Conservation (phyloP, 1,284 basidiomycete genomes). For the Ustilago cynodontis region DNA sequence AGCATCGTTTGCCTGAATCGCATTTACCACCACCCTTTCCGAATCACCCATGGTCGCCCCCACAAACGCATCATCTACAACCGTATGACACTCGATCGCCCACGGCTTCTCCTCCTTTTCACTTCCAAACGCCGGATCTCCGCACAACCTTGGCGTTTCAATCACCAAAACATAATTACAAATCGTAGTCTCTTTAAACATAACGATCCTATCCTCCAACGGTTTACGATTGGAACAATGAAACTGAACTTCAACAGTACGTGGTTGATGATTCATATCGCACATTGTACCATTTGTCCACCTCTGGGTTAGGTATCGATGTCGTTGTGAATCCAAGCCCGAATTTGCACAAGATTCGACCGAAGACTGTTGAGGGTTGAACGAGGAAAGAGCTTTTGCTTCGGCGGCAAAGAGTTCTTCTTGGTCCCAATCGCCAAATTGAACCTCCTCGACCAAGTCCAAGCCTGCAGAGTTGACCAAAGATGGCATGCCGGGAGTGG, state of each 20-base stretch:
- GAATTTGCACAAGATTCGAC: no score
- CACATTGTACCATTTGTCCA: slow-evolving; percentile 65
- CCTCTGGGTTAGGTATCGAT: slow-evolving; percentile 57
- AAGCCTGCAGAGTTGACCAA: slow-evolving; percentile 37
- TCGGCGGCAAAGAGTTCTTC: slow-evolving; percentile 50
- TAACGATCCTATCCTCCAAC: slow-evolving; percentile 53
- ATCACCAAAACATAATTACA: slow-evolving; percentile 64
- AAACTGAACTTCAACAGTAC: slow-evolving; percentile 61
- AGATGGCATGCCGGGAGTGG: slow-evolving; percentile 15
- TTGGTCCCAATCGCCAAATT: slow-evolving; percentile 58
- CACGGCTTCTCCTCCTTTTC: slow-evolving; percentile 47
- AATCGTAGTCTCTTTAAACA: slow-evolving; percentile 65
- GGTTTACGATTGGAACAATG: slow-evolving; percentile 52
- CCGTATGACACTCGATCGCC: slow-evolving; percentile 36
- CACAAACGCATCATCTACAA: slow-evolving; percentile 38
- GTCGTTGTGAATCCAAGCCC: slow-evolving; percentile 21
- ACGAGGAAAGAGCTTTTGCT: slow-evolving; percentile 23
- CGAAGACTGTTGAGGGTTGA: slow-evolving; percentile 2
- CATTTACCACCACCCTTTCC: slow-evolving; percentile 7
- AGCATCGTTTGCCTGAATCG: background rate
- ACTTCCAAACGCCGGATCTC: slow-evolving; percentile 40
- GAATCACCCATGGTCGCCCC: slow-evolving; percentile 39
- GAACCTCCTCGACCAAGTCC: slow-evolving; percentile 61
- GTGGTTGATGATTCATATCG: slow-evolving; percentile 57
- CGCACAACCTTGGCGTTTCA: slow-evolving; percentile 50